Percentiles rank a stretch among this genome's conserved stretches.
Evolutionary conservation across 2,329 filamentous ascomycete species (phyloP).

Genomic region (Colletotrichum sublineola): DNA sequence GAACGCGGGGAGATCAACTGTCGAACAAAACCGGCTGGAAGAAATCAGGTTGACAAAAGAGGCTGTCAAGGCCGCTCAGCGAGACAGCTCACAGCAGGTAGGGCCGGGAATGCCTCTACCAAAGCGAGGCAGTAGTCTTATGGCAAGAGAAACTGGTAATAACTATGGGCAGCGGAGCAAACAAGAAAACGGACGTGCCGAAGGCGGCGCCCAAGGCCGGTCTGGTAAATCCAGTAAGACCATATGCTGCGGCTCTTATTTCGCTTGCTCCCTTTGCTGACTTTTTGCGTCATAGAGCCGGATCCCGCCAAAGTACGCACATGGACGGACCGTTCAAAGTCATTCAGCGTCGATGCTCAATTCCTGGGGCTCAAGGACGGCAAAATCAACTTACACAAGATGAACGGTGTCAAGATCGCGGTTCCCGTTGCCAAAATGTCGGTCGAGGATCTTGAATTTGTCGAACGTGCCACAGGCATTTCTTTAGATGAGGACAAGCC

Average conservation of each 20-base stretch:
- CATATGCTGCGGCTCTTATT: background rate
- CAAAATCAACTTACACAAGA: slow-evolving; percentile 97
- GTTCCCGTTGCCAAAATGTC: slow-evolving; percentile 98
- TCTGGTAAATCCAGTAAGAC: slow-evolving; percentile 72
- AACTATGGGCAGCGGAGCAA: slow-evolving; percentile 76
- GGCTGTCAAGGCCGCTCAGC: slow-evolving; percentile 72
- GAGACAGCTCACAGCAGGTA: slow-evolving; percentile 74
- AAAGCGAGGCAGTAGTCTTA: slow-evolving; percentile 83
- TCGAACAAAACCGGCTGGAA: slow-evolving; percentile 83
- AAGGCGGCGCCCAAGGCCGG: slow-evolving; percentile 62
- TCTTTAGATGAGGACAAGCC: slow-evolving; percentile 96
- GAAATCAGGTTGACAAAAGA: slow-evolving; percentile 88
- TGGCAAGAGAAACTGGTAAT: slow-evolving; percentile 75
- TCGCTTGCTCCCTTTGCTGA: slow-evolving; percentile 39
- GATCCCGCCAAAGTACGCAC: slow-evolving; percentile 86
- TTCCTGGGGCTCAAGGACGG: slow-evolving; percentile 95
- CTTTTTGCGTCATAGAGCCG: slow-evolving; percentile 70
- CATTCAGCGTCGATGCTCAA: slow-evolving; percentile 97
- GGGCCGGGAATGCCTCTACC: slow-evolving; percentile 82
- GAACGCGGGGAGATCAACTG: slow-evolving; percentile 69
- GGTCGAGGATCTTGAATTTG: slow-evolving; percentile 92
- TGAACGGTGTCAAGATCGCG: slow-evolving; percentile 98
- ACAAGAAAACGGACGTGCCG: slow-evolving; percentile 75
- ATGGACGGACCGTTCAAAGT: slow-evolving; percentile 95
- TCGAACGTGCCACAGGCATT: slow-evolving; percentile 87